These are phyloP conservation scores for Lentinula aciculospora DNA, from an alignment of 768 basidiomycete genomes.

Conservation along the genomic window DNA sequence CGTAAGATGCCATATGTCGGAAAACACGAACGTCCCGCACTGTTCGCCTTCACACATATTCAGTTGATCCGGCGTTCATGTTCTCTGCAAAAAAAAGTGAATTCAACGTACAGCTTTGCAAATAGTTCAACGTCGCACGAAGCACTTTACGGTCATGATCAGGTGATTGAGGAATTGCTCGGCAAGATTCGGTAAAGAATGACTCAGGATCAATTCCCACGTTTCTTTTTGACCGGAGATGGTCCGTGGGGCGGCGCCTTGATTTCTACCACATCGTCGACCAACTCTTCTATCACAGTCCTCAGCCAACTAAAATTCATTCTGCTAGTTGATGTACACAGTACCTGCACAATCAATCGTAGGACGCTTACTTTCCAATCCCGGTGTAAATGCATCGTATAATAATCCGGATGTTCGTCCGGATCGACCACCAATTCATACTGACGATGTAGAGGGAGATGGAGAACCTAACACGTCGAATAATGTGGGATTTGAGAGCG, in stretches of 20 bases:
- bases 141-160: too few relatives aligned
- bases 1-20: too few relatives aligned
- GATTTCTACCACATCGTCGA: neutral
- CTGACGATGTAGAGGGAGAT: neutral
- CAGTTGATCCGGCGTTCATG: too few relatives aligned
- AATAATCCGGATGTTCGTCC: neutral
- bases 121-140: too few relatives aligned
- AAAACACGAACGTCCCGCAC: too few relatives aligned
- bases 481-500: neutral
- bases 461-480: neutral
- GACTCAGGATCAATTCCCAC: neutral
- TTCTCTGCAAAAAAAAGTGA: too few relatives aligned
- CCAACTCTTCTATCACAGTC: neutral
- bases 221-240: neutral
- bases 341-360: constrained; percentile 5
- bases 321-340: constrained; percentile 8
- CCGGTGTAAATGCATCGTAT: neutral
- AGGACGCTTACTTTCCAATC: constrained; percentile 3
- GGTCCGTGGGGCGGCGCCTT: too few relatives aligned
- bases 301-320: neutral
- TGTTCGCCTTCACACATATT: too few relatives aligned
- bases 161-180: neutral
- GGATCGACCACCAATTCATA: neutral
- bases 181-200: neutral
- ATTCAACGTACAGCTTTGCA: too few relatives aligned